phyloP scores from a whole-genome alignment of 768 basidiomycete genomes.

The Sporobolomyces phaffii region DNA sequence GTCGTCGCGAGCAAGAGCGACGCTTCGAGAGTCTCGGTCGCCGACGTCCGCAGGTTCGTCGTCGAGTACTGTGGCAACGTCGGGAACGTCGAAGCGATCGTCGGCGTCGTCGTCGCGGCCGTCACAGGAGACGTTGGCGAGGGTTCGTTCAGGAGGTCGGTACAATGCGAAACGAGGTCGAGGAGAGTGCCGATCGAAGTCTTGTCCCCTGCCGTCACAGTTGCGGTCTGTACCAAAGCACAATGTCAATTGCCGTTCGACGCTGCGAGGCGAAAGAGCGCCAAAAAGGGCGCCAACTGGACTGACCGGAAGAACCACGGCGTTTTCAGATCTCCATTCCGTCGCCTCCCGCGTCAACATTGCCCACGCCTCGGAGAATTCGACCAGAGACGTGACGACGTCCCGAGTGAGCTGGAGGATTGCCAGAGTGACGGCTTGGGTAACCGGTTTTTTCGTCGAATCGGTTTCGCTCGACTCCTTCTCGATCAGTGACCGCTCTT shows the following conservation, averaged over 20 bases:
- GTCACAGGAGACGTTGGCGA: constrained; percentile 59
- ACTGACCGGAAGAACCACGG: constrained; percentile 39
- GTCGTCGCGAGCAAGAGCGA: constrained; percentile 31
- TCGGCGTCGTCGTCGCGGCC: constrained; percentile 44
- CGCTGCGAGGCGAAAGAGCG: not conserved
- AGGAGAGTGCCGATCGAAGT: constrained; percentile 78
- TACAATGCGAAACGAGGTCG: constrained; percentile 71
- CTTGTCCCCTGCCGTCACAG: constrained; percentile 72
- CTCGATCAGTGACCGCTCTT: constrained; percentile 66
- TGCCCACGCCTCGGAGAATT: constrained; percentile 63
- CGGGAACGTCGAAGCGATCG: not conserved
- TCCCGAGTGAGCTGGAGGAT: constrained; percentile 66
- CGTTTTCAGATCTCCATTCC: constrained; percentile 57
- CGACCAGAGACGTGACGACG: constrained; percentile 63
- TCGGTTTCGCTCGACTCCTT: constrained; percentile 60
- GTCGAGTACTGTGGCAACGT: not conserved
- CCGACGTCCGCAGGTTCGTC: not conserved
- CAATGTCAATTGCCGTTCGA: not conserved
- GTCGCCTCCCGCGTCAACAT: constrained; percentile 58
- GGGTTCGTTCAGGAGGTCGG: constrained; percentile 66
- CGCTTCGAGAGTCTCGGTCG: constrained; percentile 34
- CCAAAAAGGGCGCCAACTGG: no score
- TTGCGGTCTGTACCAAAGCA: constrained; percentile 60
- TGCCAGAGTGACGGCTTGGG: constrained; percentile 64
- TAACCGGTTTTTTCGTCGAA: constrained; percentile 63